Evolutionary conservation across 352 stramenopile species (phyloP).

Genomic region (Globisporangium mamillatum): DNA sequence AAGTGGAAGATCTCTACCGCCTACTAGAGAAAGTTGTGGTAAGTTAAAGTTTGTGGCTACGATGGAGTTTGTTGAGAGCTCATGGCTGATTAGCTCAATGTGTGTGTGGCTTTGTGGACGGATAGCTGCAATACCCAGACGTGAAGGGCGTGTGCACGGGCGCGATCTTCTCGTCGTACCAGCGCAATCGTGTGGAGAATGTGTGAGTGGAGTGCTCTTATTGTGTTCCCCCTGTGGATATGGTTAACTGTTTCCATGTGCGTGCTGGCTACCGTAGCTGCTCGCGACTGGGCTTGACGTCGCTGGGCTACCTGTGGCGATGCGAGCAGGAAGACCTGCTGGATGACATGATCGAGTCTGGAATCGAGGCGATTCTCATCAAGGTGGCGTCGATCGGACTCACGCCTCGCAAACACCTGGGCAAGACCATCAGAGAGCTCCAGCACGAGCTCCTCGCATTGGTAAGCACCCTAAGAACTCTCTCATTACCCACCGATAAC

Average conservation of each 20-base stretch:
- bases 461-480: constrained; percentile 20
- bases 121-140: constrained; percentile 61
- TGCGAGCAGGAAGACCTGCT: constrained; percentile 90
- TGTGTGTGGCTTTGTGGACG: background rate
- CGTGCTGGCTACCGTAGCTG: constrained; percentile 50
- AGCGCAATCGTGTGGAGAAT: constrained; percentile 97
- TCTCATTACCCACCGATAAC: too few species aligned
- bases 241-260: background rate
- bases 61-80: background rate
- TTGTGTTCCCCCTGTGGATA: background rate
- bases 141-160: constrained; percentile 94
- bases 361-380: constrained; percentile 95
- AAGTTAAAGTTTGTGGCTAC: background rate
- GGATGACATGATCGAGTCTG: constrained; percentile 93
- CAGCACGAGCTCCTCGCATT: constrained; percentile 89
- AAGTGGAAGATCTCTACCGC: constrained; percentile 97
- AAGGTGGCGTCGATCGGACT: constrained; percentile 95
- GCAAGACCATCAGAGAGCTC: constrained; percentile 85
- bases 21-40: constrained; percentile 87
- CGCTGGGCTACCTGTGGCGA: constrained; percentile 96
- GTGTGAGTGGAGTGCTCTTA: constrained; percentile 51
- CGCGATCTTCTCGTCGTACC: constrained; percentile 99
- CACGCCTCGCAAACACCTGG: constrained; percentile 79
- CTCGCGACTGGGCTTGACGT: constrained; percentile 91
- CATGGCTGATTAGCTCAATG: background rate